phyloP scores from a whole-genome alignment of 2,329 filamentous ascomycete genomes.

The Massarina eburnea region DNA sequence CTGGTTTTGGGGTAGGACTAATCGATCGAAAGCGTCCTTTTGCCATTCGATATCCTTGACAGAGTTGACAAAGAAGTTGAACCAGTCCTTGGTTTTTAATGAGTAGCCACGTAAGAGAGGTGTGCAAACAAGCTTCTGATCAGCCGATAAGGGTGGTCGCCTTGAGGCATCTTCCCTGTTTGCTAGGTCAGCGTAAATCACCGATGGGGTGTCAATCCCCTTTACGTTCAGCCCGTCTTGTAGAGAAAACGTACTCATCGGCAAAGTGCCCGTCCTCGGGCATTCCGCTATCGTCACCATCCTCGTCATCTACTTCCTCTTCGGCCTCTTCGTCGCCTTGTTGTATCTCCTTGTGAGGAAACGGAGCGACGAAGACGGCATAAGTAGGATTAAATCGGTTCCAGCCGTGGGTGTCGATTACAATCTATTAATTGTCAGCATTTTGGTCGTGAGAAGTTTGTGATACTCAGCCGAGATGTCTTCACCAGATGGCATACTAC shows the following conservation, averaged over 20 bases:
- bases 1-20: slow-evolving; percentile 32
- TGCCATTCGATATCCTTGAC: slow-evolving; percentile 36
- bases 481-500: neutral
- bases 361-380: slow-evolving; percentile 41
- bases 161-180: slow-evolving; percentile 13
- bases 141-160: slow-evolving; percentile 20
- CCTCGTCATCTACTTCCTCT: slow-evolving; percentile 1
- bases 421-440: slow-evolving; percentile 38
- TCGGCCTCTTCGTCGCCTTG: neutral
- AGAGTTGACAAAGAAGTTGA: slow-evolving; percentile 33
- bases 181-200: no score
- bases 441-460: neutral
- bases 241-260: slow-evolving; percentile 19
- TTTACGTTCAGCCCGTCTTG: no score
- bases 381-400: slow-evolving; percentile 51
- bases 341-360: slow-evolving; percentile 33
- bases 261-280: slow-evolving; percentile 39
- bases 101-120: slow-evolving; percentile 33
- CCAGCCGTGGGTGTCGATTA: slow-evolving; percentile 57
- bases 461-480: neutral
- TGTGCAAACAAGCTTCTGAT: slow-evolving; percentile 30
- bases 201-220: no score
- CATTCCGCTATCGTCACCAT: slow-evolving; percentile 20
- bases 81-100: slow-evolving; percentile 29
- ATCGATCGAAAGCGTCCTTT: slow-evolving; percentile 28